These are phyloP conservation scores for Phoenix dactylifera DNA, from an alignment of 176 grass and related monocot species.

Conservation along the genomic window DNA sequence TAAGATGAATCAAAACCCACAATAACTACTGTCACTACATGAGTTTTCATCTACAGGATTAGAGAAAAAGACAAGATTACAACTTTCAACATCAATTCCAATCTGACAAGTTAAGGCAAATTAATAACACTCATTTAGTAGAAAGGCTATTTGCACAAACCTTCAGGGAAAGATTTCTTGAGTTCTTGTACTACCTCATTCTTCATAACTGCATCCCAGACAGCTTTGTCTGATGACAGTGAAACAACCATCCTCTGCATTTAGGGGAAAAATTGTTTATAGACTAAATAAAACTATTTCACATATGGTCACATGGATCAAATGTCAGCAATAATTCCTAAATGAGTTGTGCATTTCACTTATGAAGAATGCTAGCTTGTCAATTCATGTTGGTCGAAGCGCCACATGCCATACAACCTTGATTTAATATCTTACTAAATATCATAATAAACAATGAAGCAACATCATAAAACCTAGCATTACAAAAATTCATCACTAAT, in stretches of 20 bases:
- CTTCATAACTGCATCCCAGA: constrained; percentile 82
- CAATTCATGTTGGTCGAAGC: too few relatives aligned
- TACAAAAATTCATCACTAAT: too few relatives aligned
- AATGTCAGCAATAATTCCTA: too few relatives aligned
- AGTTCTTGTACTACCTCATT: constrained; percentile 78
- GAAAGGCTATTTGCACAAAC: constrained; percentile 22
- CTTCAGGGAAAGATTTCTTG: constrained; percentile 53
- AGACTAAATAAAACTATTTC: constrained; percentile 1
- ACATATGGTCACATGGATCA: background rate
- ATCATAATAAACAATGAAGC: too few relatives aligned
- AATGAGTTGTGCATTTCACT: too few relatives aligned
- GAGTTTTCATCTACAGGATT: background rate
- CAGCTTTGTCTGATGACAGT: constrained; percentile 67
- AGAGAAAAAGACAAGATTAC: background rate
- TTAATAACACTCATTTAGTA: background rate
- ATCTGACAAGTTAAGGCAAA: background rate
- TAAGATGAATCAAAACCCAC: too few relatives aligned
- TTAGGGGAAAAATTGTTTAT: constrained; percentile 3
- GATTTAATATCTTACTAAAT: too few relatives aligned
- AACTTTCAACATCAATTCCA: too few relatives aligned
- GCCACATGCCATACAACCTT: too few relatives aligned
- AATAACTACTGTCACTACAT: too few relatives aligned
- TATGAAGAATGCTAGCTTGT: too few relatives aligned
- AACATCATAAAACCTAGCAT: too few relatives aligned
- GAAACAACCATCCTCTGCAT: constrained; percentile 85